Evolutionary conservation across 192 early-diverging fungal genomes (phyloP).

Genomic region (Gonapodya sp.): DNA sequence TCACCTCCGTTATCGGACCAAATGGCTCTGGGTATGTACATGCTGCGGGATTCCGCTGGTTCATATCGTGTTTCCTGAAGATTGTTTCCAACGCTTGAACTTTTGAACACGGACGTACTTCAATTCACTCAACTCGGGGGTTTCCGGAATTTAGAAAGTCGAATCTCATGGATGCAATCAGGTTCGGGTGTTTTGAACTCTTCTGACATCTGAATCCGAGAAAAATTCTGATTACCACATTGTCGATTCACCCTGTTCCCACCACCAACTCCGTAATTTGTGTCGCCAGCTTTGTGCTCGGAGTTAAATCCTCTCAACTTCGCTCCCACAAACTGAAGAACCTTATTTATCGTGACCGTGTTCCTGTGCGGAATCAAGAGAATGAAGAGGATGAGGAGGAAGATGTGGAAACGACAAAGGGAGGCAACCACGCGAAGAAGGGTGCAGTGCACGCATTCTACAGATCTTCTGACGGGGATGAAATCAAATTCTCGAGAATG

Average conservation of each 20-base stretch:
- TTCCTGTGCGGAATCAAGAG: constrained; percentile 21
- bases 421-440: constrained; percentile 23
- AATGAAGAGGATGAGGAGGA: constrained; percentile 17
- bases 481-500: constrained; percentile 65
- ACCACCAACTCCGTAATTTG: neutral
- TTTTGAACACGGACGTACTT: too few species aligned
- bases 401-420: constrained; percentile 27
- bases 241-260: neutral
- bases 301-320: constrained; percentile 83
- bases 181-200: too few species aligned
- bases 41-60: neutral
- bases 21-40: constrained; percentile 75
- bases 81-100: constrained; percentile 23
- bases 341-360: constrained; percentile 73
- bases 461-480: constrained; percentile 47
- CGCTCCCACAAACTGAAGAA: constrained; percentile 82
- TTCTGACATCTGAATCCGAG: neutral
- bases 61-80: neutral
- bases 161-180: constrained; percentile 99
- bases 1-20: constrained; percentile 92
- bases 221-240: neutral
- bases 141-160: too few species aligned
- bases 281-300: constrained; percentile 72
- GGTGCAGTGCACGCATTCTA: constrained; percentile 82
- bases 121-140: too few species aligned